Percentiles rank a stretch among this genome's conserved stretches.
Conservation (phyloP, 306 rosid species). For the Dryas alaskensis region DNA sequence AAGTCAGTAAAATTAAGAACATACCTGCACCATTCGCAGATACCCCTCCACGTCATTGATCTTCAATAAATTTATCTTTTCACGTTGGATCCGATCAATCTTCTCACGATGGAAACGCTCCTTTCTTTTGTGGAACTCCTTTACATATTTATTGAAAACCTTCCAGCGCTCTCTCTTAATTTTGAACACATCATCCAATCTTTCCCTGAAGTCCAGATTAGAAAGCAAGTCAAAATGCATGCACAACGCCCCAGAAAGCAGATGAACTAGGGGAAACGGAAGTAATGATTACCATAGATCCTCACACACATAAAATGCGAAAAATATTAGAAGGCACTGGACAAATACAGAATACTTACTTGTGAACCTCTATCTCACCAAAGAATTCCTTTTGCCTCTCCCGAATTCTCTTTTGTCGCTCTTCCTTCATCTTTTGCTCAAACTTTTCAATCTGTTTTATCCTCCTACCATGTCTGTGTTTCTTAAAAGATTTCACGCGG, state of each 20-base stretch:
- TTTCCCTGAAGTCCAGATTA: constrained; percentile 68
- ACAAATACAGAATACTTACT: constrained; percentile 50
- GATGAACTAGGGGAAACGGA: not conserved
- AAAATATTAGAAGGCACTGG: not conserved
- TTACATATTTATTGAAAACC: constrained; percentile 86
- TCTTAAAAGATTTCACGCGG: constrained; percentile 75
- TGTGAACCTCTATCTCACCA: constrained; percentile 93
- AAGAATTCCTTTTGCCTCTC: constrained; percentile 99
- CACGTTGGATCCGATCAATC: constrained; percentile 98
- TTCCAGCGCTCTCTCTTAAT: constrained; percentile 85
- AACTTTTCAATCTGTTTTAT: constrained; percentile 81
- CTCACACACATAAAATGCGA: not conserved
- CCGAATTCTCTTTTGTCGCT: constrained; percentile 95
- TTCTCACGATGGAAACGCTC: constrained; percentile 98
- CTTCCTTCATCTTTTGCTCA: constrained; percentile 99
- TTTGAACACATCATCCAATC: constrained; percentile 87
- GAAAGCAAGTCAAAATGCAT: constrained; percentile 19
- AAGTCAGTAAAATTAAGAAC: constrained; percentile 21
- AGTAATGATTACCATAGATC: not conserved
- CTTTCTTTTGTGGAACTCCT: constrained; percentile 94
- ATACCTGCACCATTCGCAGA: constrained; percentile 98
- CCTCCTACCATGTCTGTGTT: constrained; percentile 97
- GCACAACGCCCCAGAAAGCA: not conserved
- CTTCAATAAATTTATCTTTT: constrained; percentile 93
- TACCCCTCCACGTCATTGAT: constrained; percentile 99